Conservation (phyloP, 148 eudicot genomes). For the Rhododendron molle region DNA sequence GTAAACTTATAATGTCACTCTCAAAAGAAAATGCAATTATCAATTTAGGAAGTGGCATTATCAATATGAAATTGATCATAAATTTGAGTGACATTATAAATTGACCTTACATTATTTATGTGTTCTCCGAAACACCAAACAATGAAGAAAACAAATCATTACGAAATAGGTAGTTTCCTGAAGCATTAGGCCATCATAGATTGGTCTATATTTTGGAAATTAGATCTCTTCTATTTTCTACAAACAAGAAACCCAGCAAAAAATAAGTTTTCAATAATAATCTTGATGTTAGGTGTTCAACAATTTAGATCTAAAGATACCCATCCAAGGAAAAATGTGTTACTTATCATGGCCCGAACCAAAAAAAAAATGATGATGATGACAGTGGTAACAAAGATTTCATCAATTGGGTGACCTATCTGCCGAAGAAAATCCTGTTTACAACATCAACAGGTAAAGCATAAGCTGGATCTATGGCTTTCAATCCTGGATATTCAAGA, state of each 20-base stretch:
- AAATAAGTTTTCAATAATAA: neutral
- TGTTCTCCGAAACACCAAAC: neutral
- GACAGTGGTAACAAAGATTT: neutral
- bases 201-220: neutral
- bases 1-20: too few relatives aligned
- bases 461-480: constrained; percentile 87
- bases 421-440: constrained; percentile 48
- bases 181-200: neutral
- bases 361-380: neutral
- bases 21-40: too few relatives aligned
- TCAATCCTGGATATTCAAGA: constrained; percentile 79
- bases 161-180: neutral
- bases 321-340: neutral
- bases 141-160: neutral
- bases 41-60: too few relatives aligned
- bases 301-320: neutral
- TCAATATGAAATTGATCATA: too few relatives aligned
- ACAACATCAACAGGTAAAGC: constrained; percentile 89
- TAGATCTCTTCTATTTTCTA: neutral
- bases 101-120: too few relatives aligned
- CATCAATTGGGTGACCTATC: constrained; percentile 13
- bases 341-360: neutral
- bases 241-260: neutral
- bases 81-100: too few relatives aligned
- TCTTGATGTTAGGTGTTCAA: neutral